phyloP scores from a whole-genome alignment of 495 filamentous ascomycete species.

The Aspergillus bertholletiae region DNA sequence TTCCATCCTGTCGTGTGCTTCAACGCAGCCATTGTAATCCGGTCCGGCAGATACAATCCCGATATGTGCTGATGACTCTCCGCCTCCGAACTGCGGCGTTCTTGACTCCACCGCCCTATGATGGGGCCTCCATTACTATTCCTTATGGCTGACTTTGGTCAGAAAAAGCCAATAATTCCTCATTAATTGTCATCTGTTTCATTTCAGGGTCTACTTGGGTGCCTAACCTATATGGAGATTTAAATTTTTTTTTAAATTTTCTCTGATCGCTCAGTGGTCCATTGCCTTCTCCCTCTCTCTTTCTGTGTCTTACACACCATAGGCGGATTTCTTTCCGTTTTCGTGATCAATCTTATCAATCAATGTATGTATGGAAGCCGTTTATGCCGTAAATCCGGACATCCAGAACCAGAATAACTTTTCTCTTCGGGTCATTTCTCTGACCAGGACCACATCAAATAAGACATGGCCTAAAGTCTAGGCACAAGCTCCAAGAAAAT shows the following conservation, averaged over 20 bases:
- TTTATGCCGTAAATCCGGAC: not conserved
- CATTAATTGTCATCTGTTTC: not conserved
- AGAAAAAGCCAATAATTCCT: not conserved
- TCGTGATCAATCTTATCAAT: not conserved
- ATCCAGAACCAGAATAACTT: not conserved
- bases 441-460: not conserved
- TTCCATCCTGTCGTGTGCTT: not conserved
- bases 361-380: not conserved
- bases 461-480: not conserved
- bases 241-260: too few relatives aligned
- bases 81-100: not conserved
- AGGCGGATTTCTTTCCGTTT: not conserved
- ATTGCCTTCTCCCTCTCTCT: too few relatives aligned
- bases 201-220: not conserved
- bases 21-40: not conserved
- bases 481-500: not conserved
- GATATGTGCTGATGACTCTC: slow-evolving; percentile 4
- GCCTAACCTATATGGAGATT: too few relatives aligned
- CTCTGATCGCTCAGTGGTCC: too few relatives aligned
- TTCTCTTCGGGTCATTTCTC: not conserved
- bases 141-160: not conserved
- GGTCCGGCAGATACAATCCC: slow-evolving; percentile 1
- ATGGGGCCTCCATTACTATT: not conserved
- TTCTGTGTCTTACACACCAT: not conserved
- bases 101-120: too few relatives aligned